Evolutionary conservation across 768 basidiomycete species (phyloP).

Genomic region (Tricholoma matsutake): DNA sequence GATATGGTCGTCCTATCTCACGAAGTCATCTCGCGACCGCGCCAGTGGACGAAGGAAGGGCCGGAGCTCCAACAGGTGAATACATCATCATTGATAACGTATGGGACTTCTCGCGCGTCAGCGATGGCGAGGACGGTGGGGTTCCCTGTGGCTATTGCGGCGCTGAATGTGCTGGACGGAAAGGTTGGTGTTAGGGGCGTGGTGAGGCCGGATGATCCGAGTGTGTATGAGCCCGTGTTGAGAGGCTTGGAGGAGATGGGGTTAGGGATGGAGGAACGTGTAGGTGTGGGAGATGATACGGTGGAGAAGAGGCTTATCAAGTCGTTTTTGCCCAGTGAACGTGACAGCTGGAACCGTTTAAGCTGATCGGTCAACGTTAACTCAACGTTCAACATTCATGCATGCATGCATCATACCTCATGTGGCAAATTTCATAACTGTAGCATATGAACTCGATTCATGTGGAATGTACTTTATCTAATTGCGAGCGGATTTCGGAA

Average conservation of each 20-base stretch:
- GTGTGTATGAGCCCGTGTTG: conserved; percentile 64
- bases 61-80: conserved; percentile 38
- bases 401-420: too few relatives aligned
- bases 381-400: too few relatives aligned
- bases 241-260: conserved; percentile 53
- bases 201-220: conserved; percentile 57
- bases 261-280: conserved; percentile 44
- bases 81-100: conserved; percentile 62
- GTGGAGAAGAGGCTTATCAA: conserved; percentile 9
- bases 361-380: too few relatives aligned
- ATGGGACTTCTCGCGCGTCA: conserved; percentile 50
- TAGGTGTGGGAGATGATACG: neutral
- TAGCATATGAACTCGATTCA: too few relatives aligned
- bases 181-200: conserved; percentile 55
- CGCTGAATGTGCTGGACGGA: conserved; percentile 68
- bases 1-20: conserved; percentile 89
- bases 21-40: conserved; percentile 58
- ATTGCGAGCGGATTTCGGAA: too few relatives aligned
- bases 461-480: too few relatives aligned
- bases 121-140: conserved; percentile 95
- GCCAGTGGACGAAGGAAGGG: conserved; percentile 22
- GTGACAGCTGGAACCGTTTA: too few relatives aligned
- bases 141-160: conserved; percentile 82
- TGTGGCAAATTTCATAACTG: too few relatives aligned
- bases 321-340: neutral